Evolutionary conservation across 2,329 filamentous ascomycete species (phyloP), one percentile per base, ranked within the genome.

Genomic region (Zasmidium citrigriseum): DNA sequence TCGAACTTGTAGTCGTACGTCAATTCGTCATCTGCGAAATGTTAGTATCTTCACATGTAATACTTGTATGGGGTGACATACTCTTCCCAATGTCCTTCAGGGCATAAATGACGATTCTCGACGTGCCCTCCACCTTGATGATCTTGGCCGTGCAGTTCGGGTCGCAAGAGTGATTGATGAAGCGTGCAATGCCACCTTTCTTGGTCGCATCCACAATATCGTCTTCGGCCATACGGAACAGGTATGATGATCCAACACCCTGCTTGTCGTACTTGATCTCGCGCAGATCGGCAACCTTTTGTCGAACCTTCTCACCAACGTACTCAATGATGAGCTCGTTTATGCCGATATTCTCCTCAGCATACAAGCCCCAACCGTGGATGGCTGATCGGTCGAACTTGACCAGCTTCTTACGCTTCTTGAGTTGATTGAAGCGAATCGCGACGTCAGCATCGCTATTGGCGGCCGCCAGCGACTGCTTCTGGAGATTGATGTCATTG

Each of bases 321-420:
- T 99, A 99, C 78, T 99, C 95, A 71, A 99, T 99, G 73, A 99
- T 99, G 92, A 99, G 97, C 76, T 99, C 95, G 74, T 96, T 96
- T 73, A 93, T 92, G 60, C 89, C 86, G 64, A 99, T 99, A 72
- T 96, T 95, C 77, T 99, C 95, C 82, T 97, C 93, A 2, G 95
- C 93, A 72, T 99, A 99, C 24, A 99, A 79, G 24, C 95, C 95
- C 95, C 95, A 99, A 70, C 97, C 98, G 77, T 99, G 95, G 68
- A 99, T 99, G 47, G 95, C 95, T 53, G 95, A 99, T 46, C 95
- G 86, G 57, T 93, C 95, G 76, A 99, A 99, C 73, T 96, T 95
- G 74, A 99, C 95, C 1, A 93, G 93, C 82, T 99, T 99, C 86
- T 98, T 99, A 61, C 95, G 90, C 79, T 98, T 99, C 83, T 98